Conservation (phyloP, 306 rosid genomes). For the Ceratonia siliqua region DNA sequence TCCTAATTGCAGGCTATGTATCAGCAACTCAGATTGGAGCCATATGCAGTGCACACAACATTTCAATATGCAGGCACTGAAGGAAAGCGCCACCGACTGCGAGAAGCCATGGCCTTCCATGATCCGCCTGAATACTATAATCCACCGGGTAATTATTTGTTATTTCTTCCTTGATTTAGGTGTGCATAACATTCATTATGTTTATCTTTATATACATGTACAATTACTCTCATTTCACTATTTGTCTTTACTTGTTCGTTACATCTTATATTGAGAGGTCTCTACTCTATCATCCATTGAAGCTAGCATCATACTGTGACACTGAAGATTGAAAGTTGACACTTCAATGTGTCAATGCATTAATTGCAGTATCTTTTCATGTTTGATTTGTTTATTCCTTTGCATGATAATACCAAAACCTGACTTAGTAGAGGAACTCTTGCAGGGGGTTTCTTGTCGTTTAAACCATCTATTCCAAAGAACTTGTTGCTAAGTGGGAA, state of each 20-base stretch:
- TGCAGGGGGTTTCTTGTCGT: slow-evolving; percentile 90
- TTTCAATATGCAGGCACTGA: slow-evolving; percentile 94
- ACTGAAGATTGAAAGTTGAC: slow-evolving; percentile 17
- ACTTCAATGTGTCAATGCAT: slow-evolving; percentile 11
- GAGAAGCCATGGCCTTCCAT: slow-evolving; percentile 85
- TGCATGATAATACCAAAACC: slow-evolving; percentile 24
- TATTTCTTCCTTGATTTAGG: slow-evolving; percentile 21
- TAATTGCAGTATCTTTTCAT: slow-evolving; percentile 21
- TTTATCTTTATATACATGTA: slow-evolving; percentile 20
- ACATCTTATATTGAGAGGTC: slow-evolving; percentile 4
- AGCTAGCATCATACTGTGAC: slow-evolving; percentile 26
- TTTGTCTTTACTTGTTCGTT: slow-evolving; percentile 22
- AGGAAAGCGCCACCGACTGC: slow-evolving; percentile 95
- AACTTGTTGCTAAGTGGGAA: slow-evolving; percentile 69
- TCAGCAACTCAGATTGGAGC: slow-evolving; percentile 86
- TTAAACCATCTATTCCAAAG: slow-evolving; percentile 83
- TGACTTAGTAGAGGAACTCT: slow-evolving; percentile 38
- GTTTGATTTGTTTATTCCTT: slow-evolving; percentile 14
- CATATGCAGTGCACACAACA: slow-evolving; percentile 94
- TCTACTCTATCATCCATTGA: background rate
- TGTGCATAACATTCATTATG: slow-evolving; percentile 17
- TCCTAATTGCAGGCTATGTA: slow-evolving; percentile 67
- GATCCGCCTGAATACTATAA: slow-evolving; percentile 91
- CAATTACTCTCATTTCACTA: slow-evolving; percentile 14
- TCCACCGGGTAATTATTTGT: slow-evolving; percentile 61